Conservation (phyloP, 192 early-diverging fungal genomes). For the Phlyctochytrium bullatum region DNA sequence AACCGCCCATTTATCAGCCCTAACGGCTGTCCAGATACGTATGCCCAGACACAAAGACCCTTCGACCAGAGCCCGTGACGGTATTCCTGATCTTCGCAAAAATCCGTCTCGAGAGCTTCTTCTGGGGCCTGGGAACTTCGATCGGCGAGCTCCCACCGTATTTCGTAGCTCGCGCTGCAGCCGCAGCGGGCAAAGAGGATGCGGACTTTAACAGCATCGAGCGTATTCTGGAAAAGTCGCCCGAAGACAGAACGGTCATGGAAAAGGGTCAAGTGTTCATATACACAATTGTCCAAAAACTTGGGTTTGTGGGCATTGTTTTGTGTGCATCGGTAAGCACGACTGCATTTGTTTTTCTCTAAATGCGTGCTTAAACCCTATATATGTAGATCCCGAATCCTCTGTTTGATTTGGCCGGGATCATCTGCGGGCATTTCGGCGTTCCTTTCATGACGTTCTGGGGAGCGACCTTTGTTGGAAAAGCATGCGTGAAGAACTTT, state of each 20-base stretch:
- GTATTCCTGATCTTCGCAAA: slow-evolving; percentile 66
- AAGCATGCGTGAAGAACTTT: slow-evolving; percentile 83
- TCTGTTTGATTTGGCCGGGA: slow-evolving; percentile 94
- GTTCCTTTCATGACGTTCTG: slow-evolving; percentile 94
- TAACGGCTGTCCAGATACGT: slow-evolving; percentile 8
- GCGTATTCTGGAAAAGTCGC: slow-evolving; percentile 42
- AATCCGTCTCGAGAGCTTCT: slow-evolving; percentile 76
- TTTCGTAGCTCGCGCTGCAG: slow-evolving; percentile 82
- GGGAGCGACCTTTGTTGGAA: slow-evolving; percentile 92
- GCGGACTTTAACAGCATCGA: slow-evolving; percentile 39
- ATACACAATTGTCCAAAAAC: slow-evolving; percentile 65
- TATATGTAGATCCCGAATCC: slow-evolving; percentile 84
- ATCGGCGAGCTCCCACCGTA: slow-evolving; percentile 94
- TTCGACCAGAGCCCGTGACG: slow-evolving; percentile 36
- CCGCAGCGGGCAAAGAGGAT: slow-evolving; percentile 43
- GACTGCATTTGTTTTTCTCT: slow-evolving; percentile 2
- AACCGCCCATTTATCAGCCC: neutral
- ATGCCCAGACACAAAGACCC: neutral
- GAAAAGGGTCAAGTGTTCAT: slow-evolving; percentile 67
- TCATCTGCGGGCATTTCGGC: slow-evolving; percentile 88
- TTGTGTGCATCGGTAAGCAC: slow-evolving; percentile 78
- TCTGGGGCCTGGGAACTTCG: slow-evolving; percentile 92
- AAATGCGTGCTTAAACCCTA: neutral
- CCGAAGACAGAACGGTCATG: slow-evolving; percentile 57
- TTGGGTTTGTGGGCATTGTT: slow-evolving; percentile 90